Evolutionary conservation across 345 rosid species (phyloP).

Genomic region (Noccaea bulbosa): DNA sequence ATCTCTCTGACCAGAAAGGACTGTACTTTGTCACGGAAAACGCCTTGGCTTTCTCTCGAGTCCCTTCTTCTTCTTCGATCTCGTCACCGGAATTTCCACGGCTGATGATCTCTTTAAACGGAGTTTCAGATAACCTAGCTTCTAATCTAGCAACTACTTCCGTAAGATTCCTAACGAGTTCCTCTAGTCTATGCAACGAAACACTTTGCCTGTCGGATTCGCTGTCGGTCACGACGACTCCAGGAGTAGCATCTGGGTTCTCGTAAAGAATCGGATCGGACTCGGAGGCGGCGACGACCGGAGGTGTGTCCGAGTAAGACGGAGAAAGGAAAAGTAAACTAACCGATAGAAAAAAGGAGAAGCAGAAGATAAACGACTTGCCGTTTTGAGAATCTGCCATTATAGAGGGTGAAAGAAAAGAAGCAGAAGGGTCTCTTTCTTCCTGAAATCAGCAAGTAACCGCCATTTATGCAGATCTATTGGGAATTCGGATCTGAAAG

Average conservation of each 20-base stretch:
- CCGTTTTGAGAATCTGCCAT: constrained; percentile 61
- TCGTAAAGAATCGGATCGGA: constrained; percentile 47
- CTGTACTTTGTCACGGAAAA: constrained; percentile 69
- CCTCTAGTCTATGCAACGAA: constrained; percentile 69
- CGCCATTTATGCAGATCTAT: constrained; percentile 38
- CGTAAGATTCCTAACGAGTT: constrained; percentile 67
- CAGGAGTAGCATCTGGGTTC: constrained; percentile 34
- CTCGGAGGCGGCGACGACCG: constrained; percentile 39
- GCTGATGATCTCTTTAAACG: constrained; percentile 32
- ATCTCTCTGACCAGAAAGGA: constrained; percentile 89
- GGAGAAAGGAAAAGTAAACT: constrained; percentile 51
- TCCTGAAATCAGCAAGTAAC: constrained; percentile 39
- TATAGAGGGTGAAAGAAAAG: constrained; percentile 13
- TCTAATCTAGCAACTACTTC: constrained; percentile 74
- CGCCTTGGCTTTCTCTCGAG: constrained; percentile 48
- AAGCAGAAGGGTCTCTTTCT: constrained; percentile 3
- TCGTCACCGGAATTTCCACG: neutral
- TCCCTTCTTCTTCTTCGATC: constrained; percentile 37
- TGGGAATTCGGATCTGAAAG: constrained; percentile 46
- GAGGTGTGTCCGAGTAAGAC: constrained; percentile 27
- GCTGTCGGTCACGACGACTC: constrained; percentile 15
- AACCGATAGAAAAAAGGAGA: constrained; percentile 24
- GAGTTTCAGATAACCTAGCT: constrained; percentile 50
- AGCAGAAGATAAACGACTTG: constrained; percentile 56
- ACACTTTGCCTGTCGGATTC: constrained; percentile 32